Base-by-base conservation (phyloP, 371 early-diverging fungal species). In the Apophysomyces trapeziformis region DNA sequence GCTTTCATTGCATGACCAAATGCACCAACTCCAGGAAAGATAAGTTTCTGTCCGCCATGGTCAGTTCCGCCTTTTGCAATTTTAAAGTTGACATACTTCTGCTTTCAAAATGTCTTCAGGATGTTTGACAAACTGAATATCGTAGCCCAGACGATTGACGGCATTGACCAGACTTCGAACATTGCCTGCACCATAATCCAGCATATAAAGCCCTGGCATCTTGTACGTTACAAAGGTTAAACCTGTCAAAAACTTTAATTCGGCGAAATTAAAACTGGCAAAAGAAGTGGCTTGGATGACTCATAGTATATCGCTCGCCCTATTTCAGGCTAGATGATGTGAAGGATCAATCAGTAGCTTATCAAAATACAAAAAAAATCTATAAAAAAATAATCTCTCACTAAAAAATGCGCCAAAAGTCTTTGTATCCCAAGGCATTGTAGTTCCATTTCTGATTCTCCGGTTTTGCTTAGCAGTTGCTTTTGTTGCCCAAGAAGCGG, bases 101-200 rank as follows among this genome's bases (percentile, higher is more conserved):
- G 99, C 99, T 58, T 88, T 89, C 46, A 77, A 82, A 73, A 99
- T 86, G 72, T 99, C 98, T 3, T 82, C 84, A 36, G 90, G 84
- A 0, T 86, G 78, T 57, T 89, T 79, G 60, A 98, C 90, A 62
- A 77, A 79, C 57, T 89, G 80, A 50, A 99, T 90, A n/a, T 90
- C 87, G 74, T 88, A 90, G 37, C 98, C 99, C 26, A 97, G 84
- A 64, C 86, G 80, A 64, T 90, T 82, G 54, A 99, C 93, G 2
- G 98, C 98, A 72, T 99, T 99, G 61, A 96, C 86, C 67, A 99
- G 84, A 63, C 95, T 95, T 61, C 97, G 94, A 56, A 97, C 96
- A 77, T 99, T 99, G 57, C 99, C 99, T 12, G 98, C 99, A 26
- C 99, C 99, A 83, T 99, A 99, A 85, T 99, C 98, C 58, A 99